These are phyloP conservation scores for Wallemia ichthyophaga DNA, from an alignment of 1,284 basidiomycete species.

Conservation along the genomic window DNA sequence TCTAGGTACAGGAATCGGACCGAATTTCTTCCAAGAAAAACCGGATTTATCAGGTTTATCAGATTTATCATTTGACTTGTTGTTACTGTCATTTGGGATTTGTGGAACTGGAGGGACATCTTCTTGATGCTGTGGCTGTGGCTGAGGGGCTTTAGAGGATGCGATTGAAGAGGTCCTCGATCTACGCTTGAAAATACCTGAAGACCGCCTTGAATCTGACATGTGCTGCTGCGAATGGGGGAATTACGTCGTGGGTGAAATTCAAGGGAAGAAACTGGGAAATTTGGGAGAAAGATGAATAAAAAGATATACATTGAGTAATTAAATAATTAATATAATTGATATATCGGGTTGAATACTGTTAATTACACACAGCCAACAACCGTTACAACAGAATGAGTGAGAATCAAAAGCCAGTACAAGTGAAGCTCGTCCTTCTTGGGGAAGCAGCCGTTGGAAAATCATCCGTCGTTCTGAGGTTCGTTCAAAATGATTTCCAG, in stretches of 20 bases:
- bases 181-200: neutral
- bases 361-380: neutral
- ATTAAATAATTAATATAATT: too few species aligned
- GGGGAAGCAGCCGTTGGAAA: constrained; percentile 97
- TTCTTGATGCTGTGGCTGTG: neutral
- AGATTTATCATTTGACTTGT: too few species aligned
- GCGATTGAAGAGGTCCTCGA: neutral
- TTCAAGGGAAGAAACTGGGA: neutral
- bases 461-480: constrained; percentile 93
- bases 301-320: too few species aligned
- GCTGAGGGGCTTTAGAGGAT: neutral
- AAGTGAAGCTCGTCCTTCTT: constrained; percentile 64
- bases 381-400: neutral
- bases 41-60: too few species aligned
- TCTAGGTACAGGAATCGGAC: neutral
- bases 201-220: neutral
- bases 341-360: too few species aligned
- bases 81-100: neutral
- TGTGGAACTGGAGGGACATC: neutral
- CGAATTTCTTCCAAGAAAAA: neutral
- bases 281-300: too few species aligned
- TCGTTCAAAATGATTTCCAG: constrained; percentile 83
- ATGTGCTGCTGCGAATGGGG: neutral
- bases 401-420: constrained; percentile 32
- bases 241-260: neutral